Percentiles rank a stretch among this genome's conserved stretches.
These are phyloP conservation scores for Erythrobasidium hasegawianum DNA, from an alignment of 1,284 basidiomycete genomes.

Conservation along the genomic window DNA sequence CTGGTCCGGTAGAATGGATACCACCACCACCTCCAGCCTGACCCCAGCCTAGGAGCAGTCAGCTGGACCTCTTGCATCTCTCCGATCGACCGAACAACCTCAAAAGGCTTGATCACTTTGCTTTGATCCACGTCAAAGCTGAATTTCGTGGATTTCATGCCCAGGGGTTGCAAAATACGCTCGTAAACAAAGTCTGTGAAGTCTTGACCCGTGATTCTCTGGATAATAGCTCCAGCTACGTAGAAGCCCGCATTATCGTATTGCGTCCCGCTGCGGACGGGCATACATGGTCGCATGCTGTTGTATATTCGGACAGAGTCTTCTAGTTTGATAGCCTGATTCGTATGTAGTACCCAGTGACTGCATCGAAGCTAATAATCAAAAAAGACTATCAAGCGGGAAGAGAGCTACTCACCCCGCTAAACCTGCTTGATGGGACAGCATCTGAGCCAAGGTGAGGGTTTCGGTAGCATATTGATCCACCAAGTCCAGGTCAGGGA, in stretches of 20 bases:
- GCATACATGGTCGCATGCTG: neutral
- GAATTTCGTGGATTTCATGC: neutral
- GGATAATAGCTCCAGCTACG: neutral
- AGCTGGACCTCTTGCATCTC: neutral
- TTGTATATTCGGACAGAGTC: neutral
- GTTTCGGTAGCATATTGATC: neutral
- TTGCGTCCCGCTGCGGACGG: neutral
- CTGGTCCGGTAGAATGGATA: neutral
- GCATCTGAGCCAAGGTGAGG: slow-evolving; percentile 4
- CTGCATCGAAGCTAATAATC: neutral
- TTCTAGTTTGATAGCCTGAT: neutral
- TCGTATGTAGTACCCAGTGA: neutral
- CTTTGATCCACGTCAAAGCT: neutral
- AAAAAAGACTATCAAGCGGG: too few relatives aligned
- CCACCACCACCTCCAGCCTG: neutral
- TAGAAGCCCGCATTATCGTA: neutral
- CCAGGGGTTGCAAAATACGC: neutral
- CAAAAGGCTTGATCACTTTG: slow-evolving; percentile 1
- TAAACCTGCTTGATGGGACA: slow-evolving; percentile 1
- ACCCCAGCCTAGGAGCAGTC: neutral
- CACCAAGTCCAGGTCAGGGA: slow-evolving; percentile 1
- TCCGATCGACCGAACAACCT: neutral
- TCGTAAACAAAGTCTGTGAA: neutral
- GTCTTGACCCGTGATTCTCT: neutral
- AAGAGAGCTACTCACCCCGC: neutral